Evolutionary conservation across 306 rosid species (phyloP), one percentile per base, ranked within the genome.

Genomic region (Begonia masoniana): DNA sequence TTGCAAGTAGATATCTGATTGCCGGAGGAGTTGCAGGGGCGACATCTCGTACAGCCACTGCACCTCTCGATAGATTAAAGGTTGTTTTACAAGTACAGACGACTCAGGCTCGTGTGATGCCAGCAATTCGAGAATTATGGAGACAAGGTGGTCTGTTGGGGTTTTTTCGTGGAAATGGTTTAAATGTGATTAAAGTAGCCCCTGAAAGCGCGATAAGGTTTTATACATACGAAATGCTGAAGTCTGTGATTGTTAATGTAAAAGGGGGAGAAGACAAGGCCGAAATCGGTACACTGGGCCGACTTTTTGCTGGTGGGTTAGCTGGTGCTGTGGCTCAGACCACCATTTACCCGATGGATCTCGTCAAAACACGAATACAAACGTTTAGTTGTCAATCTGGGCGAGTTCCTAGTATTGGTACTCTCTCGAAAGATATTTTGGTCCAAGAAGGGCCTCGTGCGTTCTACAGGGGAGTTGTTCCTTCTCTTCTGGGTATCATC

Each of bases 21-120:
- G 97, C 97, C 45, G 94, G 97, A 54, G 97, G 83, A 36, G 75
- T 89, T 51, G 97, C 97, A 15, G 97, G 97, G 65, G 95, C 91
- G 3, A 67, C 95, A 53, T 89, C 97, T 48, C 94, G 97, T 65
- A 89, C 97, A 4, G 77, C 83, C 52, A 89, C 97, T 43, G 97
- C 97, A 17, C 97, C 97, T 36, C 84, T 89, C 24, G 97, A 89
- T 66, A 89, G 95, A 41, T 70, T 89, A 64, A 89, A 89, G 72
- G 97, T 89, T 60, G 9, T 68, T 62, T 69, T 89, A 77, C 97
- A 89, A 78, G 94, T 89, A 62, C 95, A 82, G 72, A 85, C 94
- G 15, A 45, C 70, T 55, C 66, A 47, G 13, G 91, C 80, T 54
- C 67, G 57, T 41, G 71, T 83, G 50, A 60, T 72, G 66, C 97